phyloP scores from a whole-genome alignment of 768 basidiomycete species.

The Boletus eberwhitei region DNA sequence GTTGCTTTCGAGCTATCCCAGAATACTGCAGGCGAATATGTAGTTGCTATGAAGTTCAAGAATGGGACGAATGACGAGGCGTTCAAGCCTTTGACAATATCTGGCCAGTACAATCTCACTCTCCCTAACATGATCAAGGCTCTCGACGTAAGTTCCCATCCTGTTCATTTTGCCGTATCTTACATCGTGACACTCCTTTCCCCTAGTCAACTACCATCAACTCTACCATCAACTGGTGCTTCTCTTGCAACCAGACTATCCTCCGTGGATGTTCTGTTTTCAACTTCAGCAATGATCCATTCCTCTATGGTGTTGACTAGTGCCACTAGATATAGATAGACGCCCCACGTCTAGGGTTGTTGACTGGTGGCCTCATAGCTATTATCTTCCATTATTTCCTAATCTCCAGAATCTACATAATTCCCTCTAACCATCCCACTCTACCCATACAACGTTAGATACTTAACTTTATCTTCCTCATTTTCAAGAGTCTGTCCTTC shows the following conservation, averaged over 20 bases:
- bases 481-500: too few species aligned
- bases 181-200: neutral
- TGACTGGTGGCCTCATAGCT: neutral
- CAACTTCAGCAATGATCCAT: slow-evolving; percentile 28
- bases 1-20: slow-evolving; percentile 67
- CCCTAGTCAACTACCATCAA: slow-evolving; percentile 27
- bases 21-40: slow-evolving; percentile 59
- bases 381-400: neutral
- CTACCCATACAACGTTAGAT: too few species aligned
- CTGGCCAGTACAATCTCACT: slow-evolving; percentile 39
- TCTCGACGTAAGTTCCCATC: slow-evolving; percentile 15
- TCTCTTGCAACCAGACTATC: slow-evolving; percentile 32
- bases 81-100: slow-evolving; percentile 66
- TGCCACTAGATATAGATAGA: slow-evolving; percentile 23
- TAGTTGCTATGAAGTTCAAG: slow-evolving; percentile 79
- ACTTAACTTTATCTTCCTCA: too few species aligned
- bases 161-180: neutral
- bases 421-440: too few species aligned
- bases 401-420: neutral
- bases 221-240: slow-evolving; percentile 33
- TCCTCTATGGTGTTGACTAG: slow-evolving; percentile 9
- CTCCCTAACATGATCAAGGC: slow-evolving; percentile 17
- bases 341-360: neutral
- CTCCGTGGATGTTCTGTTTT: slow-evolving; percentile 31
- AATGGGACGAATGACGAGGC: slow-evolving; percentile 61